phyloP scores from a whole-genome alignment of 768 basidiomycete genomes.

The Paxillus involutus region DNA sequence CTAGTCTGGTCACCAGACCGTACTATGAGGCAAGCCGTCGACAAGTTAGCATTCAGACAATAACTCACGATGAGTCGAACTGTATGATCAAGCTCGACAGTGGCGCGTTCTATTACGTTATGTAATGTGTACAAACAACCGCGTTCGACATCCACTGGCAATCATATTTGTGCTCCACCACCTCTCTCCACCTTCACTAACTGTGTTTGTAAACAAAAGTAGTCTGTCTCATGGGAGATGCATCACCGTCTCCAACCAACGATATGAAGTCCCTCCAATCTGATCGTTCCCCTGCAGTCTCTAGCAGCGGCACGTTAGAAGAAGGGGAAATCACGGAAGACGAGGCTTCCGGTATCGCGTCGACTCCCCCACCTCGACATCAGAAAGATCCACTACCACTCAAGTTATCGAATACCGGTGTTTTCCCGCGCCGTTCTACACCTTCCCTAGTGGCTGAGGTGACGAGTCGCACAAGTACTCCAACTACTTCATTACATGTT shows the following conservation, averaged over 20 bases:
- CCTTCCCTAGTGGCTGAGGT: not conserved
- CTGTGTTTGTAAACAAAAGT: too few relatives aligned
- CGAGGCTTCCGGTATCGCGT: not conserved
- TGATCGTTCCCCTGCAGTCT: not conserved
- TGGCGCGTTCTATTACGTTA: too few relatives aligned
- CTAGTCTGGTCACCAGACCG: too few relatives aligned
- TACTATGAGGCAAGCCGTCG: too few relatives aligned
- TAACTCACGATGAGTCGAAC: too few relatives aligned
- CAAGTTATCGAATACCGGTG: not conserved
- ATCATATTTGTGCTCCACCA: too few relatives aligned
- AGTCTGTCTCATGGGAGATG: not conserved
- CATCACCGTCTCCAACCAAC: not conserved
- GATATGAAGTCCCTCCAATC: not conserved
- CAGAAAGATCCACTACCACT: not conserved
- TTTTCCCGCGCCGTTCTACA: not conserved
- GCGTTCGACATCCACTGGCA: too few relatives aligned
- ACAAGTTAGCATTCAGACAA: too few relatives aligned
- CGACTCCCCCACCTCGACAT: not conserved
- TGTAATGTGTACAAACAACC: too few relatives aligned
- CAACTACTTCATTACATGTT: not conserved
- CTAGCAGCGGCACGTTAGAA: constrained; percentile 8
- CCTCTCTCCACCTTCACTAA: too few relatives aligned
- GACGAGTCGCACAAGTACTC: not conserved
- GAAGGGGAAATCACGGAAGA: constrained; percentile 24
- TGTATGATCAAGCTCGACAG: too few relatives aligned